phyloP scores from a whole-genome alignment of 352 stramenopile species.

The Phytophthora chlamydospora region DNA sequence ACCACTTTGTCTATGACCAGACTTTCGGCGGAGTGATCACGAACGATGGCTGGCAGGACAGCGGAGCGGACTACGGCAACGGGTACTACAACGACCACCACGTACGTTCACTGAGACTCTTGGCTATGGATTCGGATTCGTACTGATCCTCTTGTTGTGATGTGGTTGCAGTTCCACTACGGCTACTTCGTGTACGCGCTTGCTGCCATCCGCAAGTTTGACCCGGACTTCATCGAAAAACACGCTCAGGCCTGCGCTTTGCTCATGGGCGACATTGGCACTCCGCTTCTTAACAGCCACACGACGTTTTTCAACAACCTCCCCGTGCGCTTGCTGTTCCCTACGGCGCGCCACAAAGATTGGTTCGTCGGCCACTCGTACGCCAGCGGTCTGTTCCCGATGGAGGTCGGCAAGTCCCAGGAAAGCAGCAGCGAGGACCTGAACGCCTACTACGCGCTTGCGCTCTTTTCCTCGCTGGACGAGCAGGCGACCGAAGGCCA shows the following conservation, averaged over 20 bases:
- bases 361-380: slow-evolving; percentile 98
- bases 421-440: slow-evolving; percentile 95
- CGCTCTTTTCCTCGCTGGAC: slow-evolving; percentile 84
- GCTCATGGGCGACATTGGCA: slow-evolving; percentile 75
- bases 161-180: slow-evolving; percentile 92
- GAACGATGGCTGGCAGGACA: slow-evolving; percentile 72
- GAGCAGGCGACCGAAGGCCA: slow-evolving; percentile 33
- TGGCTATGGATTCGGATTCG: slow-evolving; percentile 1
- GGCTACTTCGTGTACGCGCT: slow-evolving; percentile 92
- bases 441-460: slow-evolving; percentile 96
- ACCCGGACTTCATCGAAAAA: slow-evolving; percentile 69
- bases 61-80: slow-evolving; percentile 84
- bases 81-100: slow-evolving; percentile 90
- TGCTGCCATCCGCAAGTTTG: slow-evolving; percentile 76
- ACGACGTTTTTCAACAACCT: slow-evolving; percentile 65
- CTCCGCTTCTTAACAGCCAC: slow-evolving; percentile 47
- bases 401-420: slow-evolving; percentile 95
- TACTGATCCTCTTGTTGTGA: slow-evolving; percentile 10
- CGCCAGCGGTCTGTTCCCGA: slow-evolving; percentile 94
- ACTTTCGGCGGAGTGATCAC: slow-evolving; percentile 93
- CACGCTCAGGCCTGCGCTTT: slow-evolving; percentile 61
- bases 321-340: slow-evolving; percentile 70
- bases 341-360: slow-evolving; percentile 93
- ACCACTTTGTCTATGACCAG: slow-evolving; percentile 92
- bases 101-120: slow-evolving; percentile 30